These are phyloP conservation scores for Teunomyces atbi DNA, from an alignment of 805 yeast species.

Conservation along the genomic window DNA sequence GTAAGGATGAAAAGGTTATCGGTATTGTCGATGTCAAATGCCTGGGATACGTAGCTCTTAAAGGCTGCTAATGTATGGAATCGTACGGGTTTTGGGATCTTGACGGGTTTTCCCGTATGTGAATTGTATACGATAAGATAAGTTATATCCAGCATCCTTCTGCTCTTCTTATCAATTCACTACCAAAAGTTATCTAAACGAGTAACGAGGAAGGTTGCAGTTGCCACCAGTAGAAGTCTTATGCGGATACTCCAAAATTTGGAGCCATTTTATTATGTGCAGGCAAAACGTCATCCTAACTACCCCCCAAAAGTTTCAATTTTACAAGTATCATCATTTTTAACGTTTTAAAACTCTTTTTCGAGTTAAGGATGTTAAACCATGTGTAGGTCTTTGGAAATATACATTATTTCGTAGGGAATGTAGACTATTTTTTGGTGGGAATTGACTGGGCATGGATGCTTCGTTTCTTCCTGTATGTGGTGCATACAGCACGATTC, in stretches of 20 bases:
- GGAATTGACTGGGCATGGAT: too few relatives aligned
- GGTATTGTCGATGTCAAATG: slow-evolving; percentile 22
- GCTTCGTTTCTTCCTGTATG: too few relatives aligned
- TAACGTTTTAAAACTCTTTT: too few relatives aligned
- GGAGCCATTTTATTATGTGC: not conserved
- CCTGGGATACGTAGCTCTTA: slow-evolving; percentile 27
- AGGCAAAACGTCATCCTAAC: not conserved
- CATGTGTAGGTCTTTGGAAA: too few relatives aligned
- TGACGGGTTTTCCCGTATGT: slow-evolving; percentile 34
- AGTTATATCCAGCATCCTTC: slow-evolving; percentile 14
- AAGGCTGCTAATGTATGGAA: slow-evolving; percentile 33
- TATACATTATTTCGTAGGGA: too few relatives aligned
- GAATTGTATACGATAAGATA: slow-evolving; percentile 35
- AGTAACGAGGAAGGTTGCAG: not conserved
- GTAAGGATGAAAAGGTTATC: slow-evolving; percentile 53
- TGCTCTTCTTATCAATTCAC: not conserved
- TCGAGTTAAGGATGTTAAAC: too few relatives aligned
- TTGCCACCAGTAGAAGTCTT: slow-evolving; percentile 4
- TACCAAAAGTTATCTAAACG: not conserved
- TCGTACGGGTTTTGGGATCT: slow-evolving; percentile 41
- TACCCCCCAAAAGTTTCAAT: too few relatives aligned
- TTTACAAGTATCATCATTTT: too few relatives aligned
- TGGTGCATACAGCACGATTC: too few relatives aligned
- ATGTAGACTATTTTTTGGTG: too few relatives aligned
- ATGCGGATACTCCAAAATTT: not conserved